Conservation (phyloP, 257 asterid species). For the Perilla frutescens region DNA sequence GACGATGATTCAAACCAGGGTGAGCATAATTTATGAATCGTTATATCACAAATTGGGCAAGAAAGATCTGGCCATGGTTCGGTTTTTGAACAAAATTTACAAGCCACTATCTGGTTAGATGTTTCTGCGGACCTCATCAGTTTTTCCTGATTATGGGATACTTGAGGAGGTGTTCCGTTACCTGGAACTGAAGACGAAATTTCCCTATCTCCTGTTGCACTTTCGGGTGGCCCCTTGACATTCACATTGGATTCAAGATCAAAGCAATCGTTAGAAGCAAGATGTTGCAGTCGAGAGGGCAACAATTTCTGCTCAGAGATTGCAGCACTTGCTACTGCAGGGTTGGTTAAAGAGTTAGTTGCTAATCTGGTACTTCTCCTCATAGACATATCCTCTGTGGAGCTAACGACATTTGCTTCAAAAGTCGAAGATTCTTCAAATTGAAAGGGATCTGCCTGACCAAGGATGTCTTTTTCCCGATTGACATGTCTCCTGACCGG, state of each 20-base stretch:
- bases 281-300: conserved; percentile 48
- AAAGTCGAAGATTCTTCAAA: conserved; percentile 30
- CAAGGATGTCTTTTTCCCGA: conserved; percentile 42
- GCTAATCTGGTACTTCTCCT: conserved; percentile 44
- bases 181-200: conserved; percentile 35
- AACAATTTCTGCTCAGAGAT: conserved; percentile 29
- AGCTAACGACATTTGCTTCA: conserved; percentile 40
- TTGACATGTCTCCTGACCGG: conserved; percentile 55
- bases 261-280: conserved; percentile 43
- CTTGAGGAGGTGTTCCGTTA: conserved; percentile 32
- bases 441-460: conserved; percentile 18
- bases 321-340: conserved; percentile 33
- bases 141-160: conserved; percentile 41
- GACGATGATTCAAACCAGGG: conserved; percentile 66
- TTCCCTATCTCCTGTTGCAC: conserved; percentile 42
- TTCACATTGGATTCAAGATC: conserved; percentile 57
- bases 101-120: conserved; percentile 38
- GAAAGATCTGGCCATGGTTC: conserved; percentile 64
- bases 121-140: conserved; percentile 40
- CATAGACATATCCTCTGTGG: conserved; percentile 54
- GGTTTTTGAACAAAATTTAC: conserved; percentile 60
- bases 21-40: conserved; percentile 70
- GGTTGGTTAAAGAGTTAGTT: conserved; percentile 29
- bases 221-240: conserved; percentile 40
- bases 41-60: conserved; percentile 67